Conservation (phyloP, 495 filamentous ascomycete genomes). For the Cercophora sp. region DNA sequence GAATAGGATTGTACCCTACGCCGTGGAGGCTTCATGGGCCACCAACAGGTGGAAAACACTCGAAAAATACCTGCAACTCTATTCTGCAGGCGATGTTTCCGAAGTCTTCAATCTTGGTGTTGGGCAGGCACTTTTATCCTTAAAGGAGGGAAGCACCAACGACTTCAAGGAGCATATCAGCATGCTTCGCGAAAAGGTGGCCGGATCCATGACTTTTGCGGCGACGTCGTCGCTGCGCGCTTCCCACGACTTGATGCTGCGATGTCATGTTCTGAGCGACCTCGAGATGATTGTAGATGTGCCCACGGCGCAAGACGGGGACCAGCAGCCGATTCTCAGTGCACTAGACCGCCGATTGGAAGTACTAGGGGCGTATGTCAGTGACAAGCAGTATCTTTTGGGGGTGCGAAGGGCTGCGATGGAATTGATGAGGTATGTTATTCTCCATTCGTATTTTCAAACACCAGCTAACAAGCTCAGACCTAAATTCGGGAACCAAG, state of each 20-base stretch:
- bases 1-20: slow-evolving; percentile 67
- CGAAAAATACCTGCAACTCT: slow-evolving; percentile 58
- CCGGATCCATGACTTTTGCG: slow-evolving; percentile 66
- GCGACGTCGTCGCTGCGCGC: slow-evolving; percentile 73
- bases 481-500: slow-evolving; percentile 51
- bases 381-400: slow-evolving; percentile 93
- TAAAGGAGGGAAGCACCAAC: slow-evolving; percentile 51
- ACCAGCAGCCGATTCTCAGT: slow-evolving; percentile 47
- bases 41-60: slow-evolving; percentile 75
- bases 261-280: slow-evolving; percentile 82
- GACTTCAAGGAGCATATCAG: slow-evolving; percentile 58
- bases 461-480: slow-evolving; percentile 35
- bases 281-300: slow-evolving; percentile 71
- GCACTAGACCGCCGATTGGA: slow-evolving; percentile 72
- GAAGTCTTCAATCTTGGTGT: slow-evolving; percentile 81
- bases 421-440: slow-evolving; percentile 61
- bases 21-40: slow-evolving; percentile 86
- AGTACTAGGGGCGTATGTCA: slow-evolving; percentile 76
- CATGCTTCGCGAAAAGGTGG: slow-evolving; percentile 64
- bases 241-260: slow-evolving; percentile 76
- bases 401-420: slow-evolving; percentile 81
- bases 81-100: slow-evolving; percentile 46
- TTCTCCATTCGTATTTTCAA: not conserved
- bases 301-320: slow-evolving; percentile 27
- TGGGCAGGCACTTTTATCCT: slow-evolving; percentile 64